Conservation (phyloP, 2,329 filamentous ascomycete species). For the Paraphoma sp. region DNA sequence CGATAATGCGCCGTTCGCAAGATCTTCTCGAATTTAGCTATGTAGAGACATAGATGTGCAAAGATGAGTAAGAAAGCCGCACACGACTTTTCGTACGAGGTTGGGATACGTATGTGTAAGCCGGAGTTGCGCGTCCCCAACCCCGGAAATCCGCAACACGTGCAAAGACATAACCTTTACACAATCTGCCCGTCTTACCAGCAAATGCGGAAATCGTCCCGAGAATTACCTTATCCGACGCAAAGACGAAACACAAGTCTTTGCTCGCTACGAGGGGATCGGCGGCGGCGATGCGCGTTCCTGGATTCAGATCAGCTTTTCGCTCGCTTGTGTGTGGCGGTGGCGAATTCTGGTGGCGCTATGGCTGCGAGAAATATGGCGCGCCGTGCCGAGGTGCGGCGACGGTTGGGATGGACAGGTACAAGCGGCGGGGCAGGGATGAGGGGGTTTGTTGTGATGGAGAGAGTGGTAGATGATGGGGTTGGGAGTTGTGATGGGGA, state of each 20-base stretch:
- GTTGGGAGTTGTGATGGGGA: too few species aligned
- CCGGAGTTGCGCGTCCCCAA: too few species aligned
- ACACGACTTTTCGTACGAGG: too few species aligned
- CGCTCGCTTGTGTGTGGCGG: not conserved
- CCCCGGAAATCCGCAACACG: not conserved
- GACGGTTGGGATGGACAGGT: not conserved
- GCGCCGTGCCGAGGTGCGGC: not conserved
- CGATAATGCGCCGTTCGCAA: not conserved
- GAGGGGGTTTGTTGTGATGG: not conserved
- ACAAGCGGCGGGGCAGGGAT: not conserved
- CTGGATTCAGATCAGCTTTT: not conserved
- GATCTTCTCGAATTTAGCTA: not conserved
- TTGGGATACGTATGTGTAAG: too few species aligned
- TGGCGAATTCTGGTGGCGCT: not conserved
- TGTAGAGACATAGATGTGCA: not conserved
- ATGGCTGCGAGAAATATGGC: not conserved
- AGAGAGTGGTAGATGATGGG: too few species aligned
- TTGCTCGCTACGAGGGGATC: not conserved
- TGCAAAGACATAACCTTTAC: not conserved
- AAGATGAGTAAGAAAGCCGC: not conserved
- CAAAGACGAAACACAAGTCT: too few species aligned
- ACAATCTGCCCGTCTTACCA: not conserved
- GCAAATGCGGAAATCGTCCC: too few species aligned
- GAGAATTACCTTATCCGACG: too few species aligned
- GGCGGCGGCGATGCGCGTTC: not conserved